phyloP scores from a whole-genome alignment of 2,329 filamentous ascomycete species.

The Xylaria sp. region DNA sequence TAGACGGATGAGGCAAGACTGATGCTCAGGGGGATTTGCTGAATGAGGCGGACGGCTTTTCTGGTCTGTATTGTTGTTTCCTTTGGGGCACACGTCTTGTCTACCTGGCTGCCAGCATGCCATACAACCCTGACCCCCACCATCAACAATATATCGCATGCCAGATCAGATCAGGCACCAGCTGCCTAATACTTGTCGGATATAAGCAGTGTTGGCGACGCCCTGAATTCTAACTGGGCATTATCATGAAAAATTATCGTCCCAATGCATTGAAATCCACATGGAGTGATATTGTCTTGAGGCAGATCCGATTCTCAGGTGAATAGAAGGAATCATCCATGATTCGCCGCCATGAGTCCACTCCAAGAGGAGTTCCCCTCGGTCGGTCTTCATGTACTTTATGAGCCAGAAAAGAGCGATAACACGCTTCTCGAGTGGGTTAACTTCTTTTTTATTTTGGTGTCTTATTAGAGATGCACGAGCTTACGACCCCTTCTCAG shows the following conservation, averaged over 20 bases:
- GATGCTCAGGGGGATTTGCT: background rate
- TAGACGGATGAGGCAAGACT: background rate
- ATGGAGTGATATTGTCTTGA: background rate
- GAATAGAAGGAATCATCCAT: background rate
- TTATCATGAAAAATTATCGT: constrained; percentile 12
- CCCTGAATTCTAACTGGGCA: background rate
- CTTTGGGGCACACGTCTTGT: constrained; percentile 3
- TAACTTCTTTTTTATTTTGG: background rate
- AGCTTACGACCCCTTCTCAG: constrained; percentile 15
- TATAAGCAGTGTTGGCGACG: constrained; percentile 19
- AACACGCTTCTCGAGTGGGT: constrained; percentile 30
- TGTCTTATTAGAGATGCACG: background rate
- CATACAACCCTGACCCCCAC: constrained; percentile 25
- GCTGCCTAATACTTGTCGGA: constrained; percentile 16
- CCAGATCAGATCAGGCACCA: constrained; percentile 23
- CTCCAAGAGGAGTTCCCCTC: constrained; percentile 22
- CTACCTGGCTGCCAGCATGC: constrained; percentile 7
- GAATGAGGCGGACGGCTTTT: constrained; percentile 3
- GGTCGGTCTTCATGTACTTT: constrained; percentile 31
- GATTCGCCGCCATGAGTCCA: constrained; percentile 28
- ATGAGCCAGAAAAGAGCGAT: constrained; percentile 26
- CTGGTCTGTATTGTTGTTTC: background rate
- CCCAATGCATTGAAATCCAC: constrained; percentile 1
- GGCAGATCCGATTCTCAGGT: constrained; percentile 9
- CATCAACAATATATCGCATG: constrained; percentile 10